Conservation (phyloP, 305 asterid genomes). For the Striga hermonthica region DNA sequence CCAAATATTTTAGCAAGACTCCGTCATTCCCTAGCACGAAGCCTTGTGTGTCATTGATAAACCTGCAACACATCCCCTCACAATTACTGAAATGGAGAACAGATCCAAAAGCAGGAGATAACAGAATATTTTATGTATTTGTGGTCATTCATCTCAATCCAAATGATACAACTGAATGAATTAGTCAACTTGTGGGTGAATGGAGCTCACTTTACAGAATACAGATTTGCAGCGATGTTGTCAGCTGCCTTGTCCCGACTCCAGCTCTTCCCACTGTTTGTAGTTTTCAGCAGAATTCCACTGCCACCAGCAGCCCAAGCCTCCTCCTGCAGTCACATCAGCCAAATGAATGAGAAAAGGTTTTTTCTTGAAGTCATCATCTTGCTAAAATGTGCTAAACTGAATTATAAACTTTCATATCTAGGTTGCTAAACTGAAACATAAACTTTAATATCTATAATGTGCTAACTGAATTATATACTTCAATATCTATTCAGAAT, state of each 20-base stretch:
- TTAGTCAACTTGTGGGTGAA: background rate
- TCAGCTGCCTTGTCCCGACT: slow-evolving; percentile 89
- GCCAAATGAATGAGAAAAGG: slow-evolving; percentile 3
- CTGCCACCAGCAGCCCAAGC: slow-evolving; percentile 99
- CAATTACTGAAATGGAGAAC: slow-evolving; percentile 11
- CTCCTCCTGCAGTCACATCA: slow-evolving; percentile 56
- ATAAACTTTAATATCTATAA: too few species aligned
- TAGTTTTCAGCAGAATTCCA: slow-evolving; percentile 83
- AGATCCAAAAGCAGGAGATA: slow-evolving; percentile 6
- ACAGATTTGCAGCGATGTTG: slow-evolving; percentile 82
- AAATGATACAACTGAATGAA: background rate
- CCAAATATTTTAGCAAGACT: slow-evolving; percentile 76
- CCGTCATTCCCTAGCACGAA: slow-evolving; percentile 90
- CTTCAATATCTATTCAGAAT: background rate
- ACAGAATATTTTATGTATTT: background rate
- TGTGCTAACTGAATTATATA: too few species aligned
- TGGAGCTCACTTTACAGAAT: slow-evolving; percentile 69
- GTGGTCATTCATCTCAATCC: background rate
- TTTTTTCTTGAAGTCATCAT: background rate
- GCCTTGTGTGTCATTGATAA: slow-evolving; percentile 72
- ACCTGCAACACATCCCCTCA: slow-evolving; percentile 46
- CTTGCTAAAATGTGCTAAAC: background rate
- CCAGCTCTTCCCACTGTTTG: slow-evolving; percentile 86
- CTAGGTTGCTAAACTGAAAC: too few species aligned
- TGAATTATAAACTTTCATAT: background rate